Percentiles rank a stretch among this genome's conserved stretches.
These are phyloP conservation scores for Astrephomene gubernaculifera DNA, from an alignment of 139 green algal genomes.

Conservation along the genomic window DNA sequence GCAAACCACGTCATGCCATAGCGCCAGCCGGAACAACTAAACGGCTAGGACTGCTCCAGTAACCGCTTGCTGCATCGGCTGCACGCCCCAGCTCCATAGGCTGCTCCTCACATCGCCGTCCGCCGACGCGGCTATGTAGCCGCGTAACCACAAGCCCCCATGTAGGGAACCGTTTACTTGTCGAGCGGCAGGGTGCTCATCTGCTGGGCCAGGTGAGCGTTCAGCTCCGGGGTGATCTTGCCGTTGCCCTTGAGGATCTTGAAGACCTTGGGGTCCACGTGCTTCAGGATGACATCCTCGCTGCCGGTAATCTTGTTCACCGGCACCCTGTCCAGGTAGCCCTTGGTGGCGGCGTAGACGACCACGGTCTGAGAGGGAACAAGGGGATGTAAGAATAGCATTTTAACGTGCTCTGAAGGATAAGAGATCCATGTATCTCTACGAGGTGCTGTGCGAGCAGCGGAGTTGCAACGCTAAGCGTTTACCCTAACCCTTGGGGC, in stretches of 20 bases:
- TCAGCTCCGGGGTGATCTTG: slow-evolving; percentile 75
- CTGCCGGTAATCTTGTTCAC: slow-evolving; percentile 44
- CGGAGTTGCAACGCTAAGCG: no score
- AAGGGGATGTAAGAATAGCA: no score
- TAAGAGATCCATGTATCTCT: no score
- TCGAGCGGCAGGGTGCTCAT: slow-evolving; percentile 54
- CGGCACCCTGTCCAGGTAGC: slow-evolving; percentile 85
- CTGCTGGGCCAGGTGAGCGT: slow-evolving; percentile 61
- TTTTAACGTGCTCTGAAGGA: no score
- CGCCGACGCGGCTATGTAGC: not conserved
- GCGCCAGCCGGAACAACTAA: not conserved
- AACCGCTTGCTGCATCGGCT: no score
- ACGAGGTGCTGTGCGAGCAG: no score
- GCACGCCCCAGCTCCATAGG: not conserved
- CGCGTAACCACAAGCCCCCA: no score
- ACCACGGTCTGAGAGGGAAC: slow-evolving; percentile 68
- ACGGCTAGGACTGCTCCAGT: not conserved
- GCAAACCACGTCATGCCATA: not conserved
- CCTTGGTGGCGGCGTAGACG: slow-evolving; percentile 86
- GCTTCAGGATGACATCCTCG: slow-evolving; percentile 70
- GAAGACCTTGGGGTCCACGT: slow-evolving; percentile 65
- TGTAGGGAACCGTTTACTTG: no score
- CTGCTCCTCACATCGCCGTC: not conserved
- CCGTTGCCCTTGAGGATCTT: slow-evolving; percentile 64
- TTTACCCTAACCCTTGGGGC: no score